phyloP scores from a whole-genome alignment of 805 yeast species.

The Lachancea sp. region DNA sequence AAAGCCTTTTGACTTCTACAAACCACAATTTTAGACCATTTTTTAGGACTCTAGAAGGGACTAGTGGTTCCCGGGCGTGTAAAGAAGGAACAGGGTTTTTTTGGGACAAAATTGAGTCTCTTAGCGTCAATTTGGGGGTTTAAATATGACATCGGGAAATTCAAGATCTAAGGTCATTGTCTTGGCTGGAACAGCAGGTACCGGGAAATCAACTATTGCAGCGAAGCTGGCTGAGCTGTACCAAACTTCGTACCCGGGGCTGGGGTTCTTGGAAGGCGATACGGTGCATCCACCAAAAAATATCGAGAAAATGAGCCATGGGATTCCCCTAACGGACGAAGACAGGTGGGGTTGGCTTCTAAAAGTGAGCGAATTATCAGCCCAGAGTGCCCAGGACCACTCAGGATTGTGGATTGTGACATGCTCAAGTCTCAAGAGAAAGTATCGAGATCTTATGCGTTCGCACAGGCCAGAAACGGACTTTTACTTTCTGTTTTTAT shows the following conservation, averaged over 20 bases:
- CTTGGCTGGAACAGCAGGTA: constrained; percentile 94
- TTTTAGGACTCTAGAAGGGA: too few relatives aligned
- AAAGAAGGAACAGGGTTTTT: neutral
- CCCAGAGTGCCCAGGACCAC: constrained; percentile 33
- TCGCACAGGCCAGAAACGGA: constrained; percentile 29
- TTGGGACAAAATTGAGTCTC: neutral
- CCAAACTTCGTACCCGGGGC: constrained; percentile 28
- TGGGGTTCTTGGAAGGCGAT: constrained; percentile 82
- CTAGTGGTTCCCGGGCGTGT: neutral
- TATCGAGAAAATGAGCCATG: constrained; percentile 74
- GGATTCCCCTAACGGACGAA: constrained; percentile 77
- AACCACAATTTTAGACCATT: too few relatives aligned
- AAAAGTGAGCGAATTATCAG: constrained; percentile 39
- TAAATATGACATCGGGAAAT: neutral
- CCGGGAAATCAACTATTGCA: constrained; percentile 86
- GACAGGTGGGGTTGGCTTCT: constrained; percentile 91
- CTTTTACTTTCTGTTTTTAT: constrained; percentile 60
- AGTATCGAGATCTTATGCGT: constrained; percentile 61
- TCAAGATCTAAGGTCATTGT: constrained; percentile 39
- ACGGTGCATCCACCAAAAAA: constrained; percentile 64
- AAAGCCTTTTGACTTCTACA: too few relatives aligned
- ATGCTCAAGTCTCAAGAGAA: constrained; percentile 77
- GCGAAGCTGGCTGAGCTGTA: constrained; percentile 37
- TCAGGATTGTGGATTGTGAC: constrained; percentile 47
- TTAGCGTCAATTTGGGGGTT: neutral